These are phyloP conservation scores for Prunus campanulata DNA, from an alignment of 306 rosid species.

Conservation along the genomic window DNA sequence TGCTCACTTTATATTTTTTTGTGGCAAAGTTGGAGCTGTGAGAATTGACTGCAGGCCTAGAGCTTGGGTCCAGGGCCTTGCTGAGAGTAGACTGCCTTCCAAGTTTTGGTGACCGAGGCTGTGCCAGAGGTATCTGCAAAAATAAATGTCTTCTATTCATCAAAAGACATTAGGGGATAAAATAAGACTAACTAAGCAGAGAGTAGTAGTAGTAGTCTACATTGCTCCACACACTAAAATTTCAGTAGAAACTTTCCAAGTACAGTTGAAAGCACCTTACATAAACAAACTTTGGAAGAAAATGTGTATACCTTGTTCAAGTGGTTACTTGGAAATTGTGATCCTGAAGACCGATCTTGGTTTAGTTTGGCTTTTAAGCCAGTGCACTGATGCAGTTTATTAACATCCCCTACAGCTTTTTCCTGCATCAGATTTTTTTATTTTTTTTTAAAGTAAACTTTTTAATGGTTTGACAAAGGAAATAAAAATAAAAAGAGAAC, in stretches of 20 bases:
- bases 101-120: slow-evolving; percentile 42
- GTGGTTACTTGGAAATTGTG: slow-evolving; percentile 31
- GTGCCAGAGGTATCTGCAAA: slow-evolving; percentile 43
- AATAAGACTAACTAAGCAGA: neutral
- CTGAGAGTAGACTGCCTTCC: slow-evolving; percentile 40
- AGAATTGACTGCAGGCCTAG: slow-evolving; percentile 40
- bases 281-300: neutral
- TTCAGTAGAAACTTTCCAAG: neutral
- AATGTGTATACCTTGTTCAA: slow-evolving; percentile 46
- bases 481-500: neutral
- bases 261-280: neutral
- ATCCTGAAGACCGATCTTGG: slow-evolving; percentile 36
- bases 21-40: slow-evolving; percentile 29
- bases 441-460: neutral
- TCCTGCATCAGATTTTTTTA: slow-evolving; percentile 34
- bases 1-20: slow-evolving; percentile 28
- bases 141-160: neutral
- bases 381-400: slow-evolving; percentile 38
- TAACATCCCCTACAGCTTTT: slow-evolving; percentile 35
- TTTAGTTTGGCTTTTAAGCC: slow-evolving; percentile 40
- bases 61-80: slow-evolving; percentile 23
- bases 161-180: neutral
- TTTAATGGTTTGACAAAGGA: neutral
- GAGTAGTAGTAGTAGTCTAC: neutral
- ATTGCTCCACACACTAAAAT: neutral